Evolutionary conservation across 148 eudicot species (phyloP).

Genomic region (Silene uniflora): DNA sequence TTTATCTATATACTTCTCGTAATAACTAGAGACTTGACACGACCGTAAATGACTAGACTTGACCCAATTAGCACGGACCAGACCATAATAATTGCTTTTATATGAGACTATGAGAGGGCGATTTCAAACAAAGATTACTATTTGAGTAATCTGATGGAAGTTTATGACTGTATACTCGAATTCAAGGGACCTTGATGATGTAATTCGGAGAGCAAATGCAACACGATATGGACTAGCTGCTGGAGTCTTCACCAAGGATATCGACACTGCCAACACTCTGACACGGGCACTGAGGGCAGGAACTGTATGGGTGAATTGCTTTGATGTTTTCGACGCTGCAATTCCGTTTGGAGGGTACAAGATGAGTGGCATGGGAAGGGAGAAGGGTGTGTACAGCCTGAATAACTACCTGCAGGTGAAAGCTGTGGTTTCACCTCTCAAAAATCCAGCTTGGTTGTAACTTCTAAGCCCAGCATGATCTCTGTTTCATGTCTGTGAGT

Average conservation of each 20-base stretch:
- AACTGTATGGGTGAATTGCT: conserved; percentile 94
- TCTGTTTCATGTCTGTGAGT: not conserved
- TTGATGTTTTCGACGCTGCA: conserved; percentile 81
- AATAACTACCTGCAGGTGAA: conserved; percentile 79
- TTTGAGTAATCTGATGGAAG: not conserved
- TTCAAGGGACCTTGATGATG: conserved; percentile 68
- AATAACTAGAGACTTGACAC: too few species aligned
- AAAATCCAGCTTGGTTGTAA: conserved; percentile 82
- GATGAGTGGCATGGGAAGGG: conserved; percentile 95
- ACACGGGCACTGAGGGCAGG: conserved; percentile 72
- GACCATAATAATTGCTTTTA: too few species aligned
- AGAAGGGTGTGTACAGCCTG: conserved; percentile 81
- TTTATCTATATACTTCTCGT: too few species aligned
- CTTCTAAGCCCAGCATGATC: not conserved
- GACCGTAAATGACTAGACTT: too few species aligned
- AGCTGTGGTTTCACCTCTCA: conserved; percentile 76
- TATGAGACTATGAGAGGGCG: too few species aligned
- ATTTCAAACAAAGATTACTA: too few species aligned
- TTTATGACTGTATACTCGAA: not conserved
- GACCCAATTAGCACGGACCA: too few species aligned
- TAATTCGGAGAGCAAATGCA: conserved; percentile 71
- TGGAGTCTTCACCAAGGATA: conserved; percentile 69
- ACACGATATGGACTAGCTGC: conserved; percentile 83
- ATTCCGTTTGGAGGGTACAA: conserved; percentile 94
- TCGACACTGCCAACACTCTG: conserved; percentile 81